Percentiles rank a stretch among this genome's conserved stretches.
These are phyloP conservation scores for Talaromyces sp. DNA, from an alignment of 2,329 filamentous ascomycete species.

Conservation along the genomic window DNA sequence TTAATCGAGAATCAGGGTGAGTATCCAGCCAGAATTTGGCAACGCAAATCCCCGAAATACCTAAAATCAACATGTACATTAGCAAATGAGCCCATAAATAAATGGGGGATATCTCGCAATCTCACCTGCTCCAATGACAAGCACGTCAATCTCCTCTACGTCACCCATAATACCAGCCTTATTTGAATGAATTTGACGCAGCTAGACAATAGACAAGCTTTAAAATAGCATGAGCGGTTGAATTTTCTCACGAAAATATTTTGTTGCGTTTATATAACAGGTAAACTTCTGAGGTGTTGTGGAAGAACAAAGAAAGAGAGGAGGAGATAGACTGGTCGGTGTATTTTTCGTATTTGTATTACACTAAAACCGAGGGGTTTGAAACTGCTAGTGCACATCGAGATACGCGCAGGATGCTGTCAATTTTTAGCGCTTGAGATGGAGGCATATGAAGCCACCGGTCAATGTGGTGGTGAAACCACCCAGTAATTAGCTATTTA, in stretches of 20 bases:
- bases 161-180: slow-evolving; percentile 1
- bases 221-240: background rate
- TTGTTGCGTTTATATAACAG: background rate
- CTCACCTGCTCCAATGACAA: slow-evolving; percentile 8
- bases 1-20: background rate
- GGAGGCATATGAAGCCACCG: no score
- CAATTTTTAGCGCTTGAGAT: no score
- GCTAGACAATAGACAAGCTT: background rate
- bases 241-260: background rate
- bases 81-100: background rate
- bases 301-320: no score
- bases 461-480: no score
- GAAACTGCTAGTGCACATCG: no score
- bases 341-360: no score
- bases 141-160: slow-evolving; percentile 2
- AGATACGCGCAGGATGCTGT: no score
- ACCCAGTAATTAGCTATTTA: no score
- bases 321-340: no score
- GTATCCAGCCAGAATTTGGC: slow-evolving; percentile 8
- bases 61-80: background rate
- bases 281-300: background rate
- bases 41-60: slow-evolving; percentile 3
- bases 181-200: background rate
- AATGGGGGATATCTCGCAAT: background rate
- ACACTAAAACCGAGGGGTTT: no score